Conservation (phyloP, 2,329 filamentous ascomycete species). For the Colletotrichum endophyticum region DNA sequence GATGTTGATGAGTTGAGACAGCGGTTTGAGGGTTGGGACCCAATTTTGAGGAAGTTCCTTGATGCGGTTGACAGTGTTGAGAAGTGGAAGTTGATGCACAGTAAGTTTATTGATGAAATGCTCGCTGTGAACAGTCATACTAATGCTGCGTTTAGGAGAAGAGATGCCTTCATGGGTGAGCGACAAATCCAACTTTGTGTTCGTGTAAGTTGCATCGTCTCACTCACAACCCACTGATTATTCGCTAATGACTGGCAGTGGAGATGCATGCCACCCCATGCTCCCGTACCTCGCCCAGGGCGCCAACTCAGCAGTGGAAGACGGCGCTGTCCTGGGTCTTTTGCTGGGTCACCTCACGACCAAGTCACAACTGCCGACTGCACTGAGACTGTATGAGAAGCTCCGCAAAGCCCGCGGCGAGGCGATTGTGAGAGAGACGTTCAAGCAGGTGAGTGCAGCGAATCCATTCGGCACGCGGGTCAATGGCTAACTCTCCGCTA, state of each 20-base stretch:
- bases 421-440: conserved; percentile 66
- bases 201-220: conserved; percentile 36
- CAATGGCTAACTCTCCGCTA: background rate
- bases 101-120: conserved; percentile 30
- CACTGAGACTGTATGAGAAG: conserved; percentile 47
- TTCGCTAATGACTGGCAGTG: conserved; percentile 31
- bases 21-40: conserved; percentile 69
- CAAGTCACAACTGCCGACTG: conserved; percentile 50
- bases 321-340: conserved; percentile 68
- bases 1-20: conserved; percentile 65
- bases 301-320: conserved; percentile 71
- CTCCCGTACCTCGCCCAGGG: conserved; percentile 69
- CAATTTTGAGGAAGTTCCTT: conserved; percentile 49
- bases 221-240: background rate
- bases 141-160: conserved; percentile 33
- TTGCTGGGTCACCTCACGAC: conserved; percentile 56
- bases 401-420: conserved; percentile 54
- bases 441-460: conserved; percentile 32
- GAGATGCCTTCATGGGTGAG: conserved; percentile 62
- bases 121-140: background rate
- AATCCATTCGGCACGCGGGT: background rate
- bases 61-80: conserved; percentile 61
- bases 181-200: conserved; percentile 53
- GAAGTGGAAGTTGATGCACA: conserved; percentile 73
- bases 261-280: conserved; percentile 70